Evolutionary conservation across 495 filamentous ascomycete species (phyloP), one percentile per base, ranked within the genome.

Genomic region (Aspergillus heteromorphus): DNA sequence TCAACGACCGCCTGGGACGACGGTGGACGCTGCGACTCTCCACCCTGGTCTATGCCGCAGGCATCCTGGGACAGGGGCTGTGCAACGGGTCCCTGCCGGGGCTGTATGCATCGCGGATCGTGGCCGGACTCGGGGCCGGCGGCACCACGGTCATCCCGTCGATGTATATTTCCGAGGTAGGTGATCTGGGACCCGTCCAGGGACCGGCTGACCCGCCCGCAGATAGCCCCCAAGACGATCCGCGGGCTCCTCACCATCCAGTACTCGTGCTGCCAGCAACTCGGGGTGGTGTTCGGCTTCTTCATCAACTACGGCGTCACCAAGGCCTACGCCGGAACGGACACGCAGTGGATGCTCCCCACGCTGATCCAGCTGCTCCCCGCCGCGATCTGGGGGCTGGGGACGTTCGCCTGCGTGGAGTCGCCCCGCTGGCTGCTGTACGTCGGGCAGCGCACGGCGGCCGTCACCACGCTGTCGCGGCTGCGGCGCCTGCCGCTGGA

Each of bases 391-490:
- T 77, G 86, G 41, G 79, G 79, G 50, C 19, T 69, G 27, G 74
- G 79, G 58, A 77, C 80, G 64, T 59, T 76, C 10, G 47, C 81
- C 18, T 80, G 75, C 64, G 79, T 82, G 45, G 85, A 88, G 57
- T 84, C 82, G 5, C 85, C 86, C 1, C 75, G 86, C 29, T 87
- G 79, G 73, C 79, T 88, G 5, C 77, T 84, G 2, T 74, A 80
- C 41, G 70, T 73, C 48, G 83, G 85, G 57, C 73, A 77, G 19
- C 84, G 83, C 73, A 84, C 87, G 49, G 70, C 80, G 29, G 79
- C 83, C 11, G 73, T 77, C 51, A 38, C 30, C 0, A 72, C 79
- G 1, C 68, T 87, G 20, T 65, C 68, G 4, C 68, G 70, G 31
- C 74, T 85, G 45, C 78, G 83, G 13, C 55, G 61, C 40, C 64